Base-by-base conservation (phyloP, 352 stramenopile genomes). In the Chrysophaeum taylorii region DNA sequence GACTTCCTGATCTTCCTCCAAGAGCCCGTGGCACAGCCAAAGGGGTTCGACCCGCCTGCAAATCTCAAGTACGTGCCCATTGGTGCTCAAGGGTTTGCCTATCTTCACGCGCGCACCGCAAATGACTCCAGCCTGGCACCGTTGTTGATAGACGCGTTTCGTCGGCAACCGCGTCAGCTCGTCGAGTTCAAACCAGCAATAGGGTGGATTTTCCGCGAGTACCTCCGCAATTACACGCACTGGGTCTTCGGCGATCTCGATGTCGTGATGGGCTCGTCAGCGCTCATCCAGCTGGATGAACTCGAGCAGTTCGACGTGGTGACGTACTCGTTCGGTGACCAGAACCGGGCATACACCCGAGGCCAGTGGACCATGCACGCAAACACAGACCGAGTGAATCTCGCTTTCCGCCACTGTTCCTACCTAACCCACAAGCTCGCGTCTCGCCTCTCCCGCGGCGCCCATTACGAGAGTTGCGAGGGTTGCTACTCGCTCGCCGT, bases 241-340 rank as follows among this genome's bases (percentile, higher is more conserved):
- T 91, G 85, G 85, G 85, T 79, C 35, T 90, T 89, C 75, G 84
- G 82, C 0, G 85, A 91, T 78, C 69, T 91, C 35, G 85, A 91
- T 69, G 85, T 91, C 25, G 69, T 87, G 0, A 88, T 89, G 76
- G 85, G 85, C 23, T 82, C 89, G 69, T 62, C 76, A 27, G 73
- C 77, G 50, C 89, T 91, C 41, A 78, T 81, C 29, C 33, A 73
- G 0, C 79, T 86, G 36, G 85, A 89, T 16, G 54, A 73, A 15
- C 76, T 25, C 54, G 64, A 75, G 21, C 69, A 85, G 25, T 87
- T 79, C 68, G 82, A 89, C 71, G 84, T 89, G 71, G 81, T 86
- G 2, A 87, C 82, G 0, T 88, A 86, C 75, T 73, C 74, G 2
- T 89, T 85, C 75, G 85, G 85, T 7, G 85, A 91, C 79, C 82